A percentile compares a stretch with the other conserved stretches of the same genome.
These are phyloP conservation scores for Lachancea fermentati DNA, from an alignment of 805 yeast species.

Conservation along the genomic window DNA sequence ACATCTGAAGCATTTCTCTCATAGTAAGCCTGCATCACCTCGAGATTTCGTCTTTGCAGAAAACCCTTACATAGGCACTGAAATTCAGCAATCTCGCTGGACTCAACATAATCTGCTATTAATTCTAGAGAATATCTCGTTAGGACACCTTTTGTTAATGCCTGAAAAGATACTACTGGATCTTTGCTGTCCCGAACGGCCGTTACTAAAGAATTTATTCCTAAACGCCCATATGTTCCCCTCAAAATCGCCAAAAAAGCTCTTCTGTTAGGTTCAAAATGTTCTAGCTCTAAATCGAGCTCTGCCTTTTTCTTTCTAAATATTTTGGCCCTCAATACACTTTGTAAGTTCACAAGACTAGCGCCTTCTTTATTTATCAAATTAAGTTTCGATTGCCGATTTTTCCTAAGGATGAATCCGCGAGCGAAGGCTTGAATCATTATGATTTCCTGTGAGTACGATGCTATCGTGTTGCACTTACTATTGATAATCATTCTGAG, in stretches of 20 bases:
- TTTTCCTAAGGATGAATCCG: slow-evolving; percentile 3
- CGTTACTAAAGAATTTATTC: slow-evolving; percentile 6
- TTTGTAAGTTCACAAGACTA: slow-evolving; percentile 1
- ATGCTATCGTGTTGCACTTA: background rate
- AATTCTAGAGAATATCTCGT: slow-evolving; percentile 52
- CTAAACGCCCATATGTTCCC: slow-evolving; percentile 5
- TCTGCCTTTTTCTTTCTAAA: background rate
- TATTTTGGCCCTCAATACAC: background rate
- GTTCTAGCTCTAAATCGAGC: background rate
- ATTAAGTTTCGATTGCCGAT: slow-evolving; percentile 3
- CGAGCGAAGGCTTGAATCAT: slow-evolving; percentile 2
- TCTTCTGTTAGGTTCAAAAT: background rate
- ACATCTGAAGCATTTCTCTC: slow-evolving; percentile 49
- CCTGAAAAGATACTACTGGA: slow-evolving; percentile 40
- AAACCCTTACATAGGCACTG: slow-evolving; percentile 55
- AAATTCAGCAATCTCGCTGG: slow-evolving; percentile 35
- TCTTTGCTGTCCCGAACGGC: slow-evolving; percentile 8
- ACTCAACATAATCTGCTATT: slow-evolving; percentile 48
- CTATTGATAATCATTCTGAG: background rate
- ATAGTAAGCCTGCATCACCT: slow-evolving; percentile 43
- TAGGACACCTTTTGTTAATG: slow-evolving; percentile 57
- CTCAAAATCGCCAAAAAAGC: slow-evolving; percentile 1
- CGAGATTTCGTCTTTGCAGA: slow-evolving; percentile 34
- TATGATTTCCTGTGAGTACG: background rate
- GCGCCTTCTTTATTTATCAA: slow-evolving; percentile 1